Conservation (phyloP, 768 basidiomycete genomes). For the Podaxis sp. region DNA sequence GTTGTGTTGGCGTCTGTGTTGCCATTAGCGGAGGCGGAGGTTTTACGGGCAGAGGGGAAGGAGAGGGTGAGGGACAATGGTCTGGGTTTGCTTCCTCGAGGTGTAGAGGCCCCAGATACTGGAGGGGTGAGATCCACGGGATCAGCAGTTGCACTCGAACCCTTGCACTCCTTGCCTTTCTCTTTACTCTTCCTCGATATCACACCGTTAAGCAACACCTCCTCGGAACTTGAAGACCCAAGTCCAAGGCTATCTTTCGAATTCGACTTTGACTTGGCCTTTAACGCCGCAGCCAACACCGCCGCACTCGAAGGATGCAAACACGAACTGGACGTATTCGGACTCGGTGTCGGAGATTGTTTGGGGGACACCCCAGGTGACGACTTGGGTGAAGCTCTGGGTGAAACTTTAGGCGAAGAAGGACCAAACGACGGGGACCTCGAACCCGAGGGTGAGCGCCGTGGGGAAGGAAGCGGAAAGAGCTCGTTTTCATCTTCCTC, state of each 20-base stretch:
- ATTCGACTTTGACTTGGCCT: constrained; percentile 17
- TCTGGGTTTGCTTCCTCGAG: not conserved
- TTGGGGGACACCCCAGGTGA: constrained; percentile 22
- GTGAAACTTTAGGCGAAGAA: constrained; percentile 19
- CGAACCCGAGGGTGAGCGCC: constrained; percentile 26
- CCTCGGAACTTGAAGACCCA: not conserved
- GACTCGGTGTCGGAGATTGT: constrained; percentile 31
- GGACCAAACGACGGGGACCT: not conserved
- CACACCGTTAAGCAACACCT: not conserved
- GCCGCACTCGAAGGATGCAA: constrained; percentile 15
- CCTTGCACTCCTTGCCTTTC: not conserved
- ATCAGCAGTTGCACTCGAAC: too few species aligned
- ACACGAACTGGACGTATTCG: constrained; percentile 29
- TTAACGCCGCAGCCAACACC: constrained; percentile 6
- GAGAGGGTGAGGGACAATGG: not conserved
- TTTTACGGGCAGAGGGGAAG: not conserved
- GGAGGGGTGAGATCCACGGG: not conserved
- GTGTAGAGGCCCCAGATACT: not conserved
- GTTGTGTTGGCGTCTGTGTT: not conserved
- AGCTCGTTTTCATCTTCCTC: constrained; percentile 60
- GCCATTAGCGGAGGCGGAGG: not conserved
- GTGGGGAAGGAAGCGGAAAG: constrained; percentile 58
- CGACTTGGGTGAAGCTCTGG: constrained; percentile 12
- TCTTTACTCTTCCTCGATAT: constrained; percentile 3
- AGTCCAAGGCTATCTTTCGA: constrained; percentile 22